Evolutionary conservation across 208 protist genomes (phyloP).

Genomic region (Phytomonas serpens): DNA sequence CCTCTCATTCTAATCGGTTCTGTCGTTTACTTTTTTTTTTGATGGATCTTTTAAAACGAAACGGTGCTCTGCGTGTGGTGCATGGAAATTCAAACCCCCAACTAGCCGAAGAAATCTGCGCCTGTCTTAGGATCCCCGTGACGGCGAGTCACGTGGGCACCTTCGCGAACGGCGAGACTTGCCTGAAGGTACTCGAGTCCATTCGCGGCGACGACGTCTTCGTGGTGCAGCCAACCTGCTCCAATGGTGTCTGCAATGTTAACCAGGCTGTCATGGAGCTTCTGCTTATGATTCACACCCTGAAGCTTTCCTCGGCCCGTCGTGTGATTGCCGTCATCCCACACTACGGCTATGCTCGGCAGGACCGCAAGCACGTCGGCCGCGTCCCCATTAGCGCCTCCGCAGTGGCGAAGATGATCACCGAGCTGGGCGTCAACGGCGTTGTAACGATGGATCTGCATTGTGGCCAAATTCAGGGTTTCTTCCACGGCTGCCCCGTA

Average conservation of each 20-base stretch:
- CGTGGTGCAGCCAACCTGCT: constrained; percentile 93
- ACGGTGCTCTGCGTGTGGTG: constrained; percentile 75
- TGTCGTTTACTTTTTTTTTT: neutral
- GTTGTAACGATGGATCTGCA: constrained; percentile 94
- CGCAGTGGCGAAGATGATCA: constrained; percentile 91
- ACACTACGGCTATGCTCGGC: constrained; percentile 94
- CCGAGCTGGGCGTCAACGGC: constrained; percentile 83
- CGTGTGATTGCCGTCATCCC: constrained; percentile 93
- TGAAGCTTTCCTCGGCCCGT: constrained; percentile 83
- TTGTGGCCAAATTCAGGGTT: constrained; percentile 93
- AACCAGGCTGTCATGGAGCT: constrained; percentile 95
- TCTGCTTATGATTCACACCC: constrained; percentile 90
- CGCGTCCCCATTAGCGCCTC: constrained; percentile 95
- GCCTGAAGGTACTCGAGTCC: constrained; percentile 79
- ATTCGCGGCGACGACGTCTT: constrained; percentile 93
- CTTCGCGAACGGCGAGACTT: constrained; percentile 87
- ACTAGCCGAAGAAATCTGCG: constrained; percentile 73
- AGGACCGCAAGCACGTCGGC: constrained; percentile 93
- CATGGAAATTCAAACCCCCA: constrained; percentile 83
- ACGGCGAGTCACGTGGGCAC: constrained; percentile 60
- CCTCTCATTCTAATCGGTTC: neutral
- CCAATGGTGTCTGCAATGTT: constrained; percentile 73
- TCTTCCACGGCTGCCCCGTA: constrained; percentile 92
- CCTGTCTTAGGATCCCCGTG: constrained; percentile 58
- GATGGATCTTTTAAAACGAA: constrained; percentile 19